Evolutionary conservation across 2,329 filamentous ascomycete genomes (phyloP), one percentile per base, ranked within the genome.

Genomic region (Cladorrhinum sp.): DNA sequence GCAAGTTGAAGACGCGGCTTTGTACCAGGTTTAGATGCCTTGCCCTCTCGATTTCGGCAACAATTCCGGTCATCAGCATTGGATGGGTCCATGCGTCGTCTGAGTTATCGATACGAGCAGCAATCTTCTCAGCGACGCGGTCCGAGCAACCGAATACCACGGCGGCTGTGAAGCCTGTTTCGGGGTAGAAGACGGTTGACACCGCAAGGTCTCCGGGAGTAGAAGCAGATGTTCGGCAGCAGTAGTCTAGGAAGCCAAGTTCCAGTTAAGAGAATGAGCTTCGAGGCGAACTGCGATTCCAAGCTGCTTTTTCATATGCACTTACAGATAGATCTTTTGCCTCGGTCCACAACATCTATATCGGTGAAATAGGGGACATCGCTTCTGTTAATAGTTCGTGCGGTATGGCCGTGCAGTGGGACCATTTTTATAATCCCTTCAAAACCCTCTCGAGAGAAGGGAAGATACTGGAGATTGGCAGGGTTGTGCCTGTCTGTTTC

Each of bases 71-170:
- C 1, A 58, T 28, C 9, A 62, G 50, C 39, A 62, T 23, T n/a
- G 60, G 60, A 30, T 62, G 60, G 1, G 18, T 51, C 24, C 23
- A 55, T 1, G 58, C 51, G 4, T 54, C 36, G 20, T 62, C 55
- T 48, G 55, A 26, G 23, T 55, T 56, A 3, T 52, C n/a, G 6
- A 62, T 55, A 3, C 60, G 55, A 8, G 42, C 56, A 21, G 33
- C 39, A 46, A 62, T 36, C 8, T 58, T 33, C 1, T 56, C 39
- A 1, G 26, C 28, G 16, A 51, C 12, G n/a, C 14, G 9, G 26
- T 58, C 36, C n/a, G 49, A 55, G 50, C 55, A 62, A 4, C 60
- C 60, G 42, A 62, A 56, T 24, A 62, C 55, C n/a, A 58, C 42
- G 3, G 46, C 60, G 14, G 50, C 39, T 3, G 60, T 62, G 18